phyloP scores from a whole-genome alignment of 2,329 filamentous ascomycete species.

The Diaporthe ampelina region DNA sequence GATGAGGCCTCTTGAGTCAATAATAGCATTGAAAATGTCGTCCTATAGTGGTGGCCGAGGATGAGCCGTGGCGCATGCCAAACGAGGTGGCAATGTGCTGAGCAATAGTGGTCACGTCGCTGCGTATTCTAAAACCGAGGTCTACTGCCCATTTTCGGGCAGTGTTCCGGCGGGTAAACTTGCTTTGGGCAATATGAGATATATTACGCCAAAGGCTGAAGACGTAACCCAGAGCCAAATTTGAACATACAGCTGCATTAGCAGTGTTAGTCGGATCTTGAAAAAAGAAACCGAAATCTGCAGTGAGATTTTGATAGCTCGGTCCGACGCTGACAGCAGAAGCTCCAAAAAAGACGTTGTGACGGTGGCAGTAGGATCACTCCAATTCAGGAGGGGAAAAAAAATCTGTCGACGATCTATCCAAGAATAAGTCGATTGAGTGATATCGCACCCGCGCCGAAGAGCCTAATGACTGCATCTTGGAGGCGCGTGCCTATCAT shows the following conservation, averaged over 20 bases:
- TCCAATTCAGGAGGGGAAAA: background rate
- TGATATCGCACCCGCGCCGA: background rate
- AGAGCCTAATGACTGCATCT: constrained; percentile 19
- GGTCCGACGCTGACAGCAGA: constrained; percentile 34
- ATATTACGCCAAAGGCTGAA: constrained; percentile 25
- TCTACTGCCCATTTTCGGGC: constrained; percentile 5
- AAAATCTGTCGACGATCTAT: constrained; percentile 6
- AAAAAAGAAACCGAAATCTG: constrained; percentile 21
- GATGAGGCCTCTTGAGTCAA: constrained; percentile 30
- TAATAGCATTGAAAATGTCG: constrained; percentile 24
- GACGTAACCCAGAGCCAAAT: constrained; percentile 17
- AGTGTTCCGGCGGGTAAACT: constrained; percentile 27
- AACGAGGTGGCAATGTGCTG: constrained; percentile 25
- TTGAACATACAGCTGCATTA: constrained; percentile 11
- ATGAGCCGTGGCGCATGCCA: constrained; percentile 29
- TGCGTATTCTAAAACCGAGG: constrained; percentile 4
- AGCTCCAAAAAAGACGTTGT: constrained; percentile 6
- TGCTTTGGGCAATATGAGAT: background rate
- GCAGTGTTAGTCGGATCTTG: constrained; percentile 7
- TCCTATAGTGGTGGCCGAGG: constrained; percentile 11
- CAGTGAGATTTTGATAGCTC: constrained; percentile 29
- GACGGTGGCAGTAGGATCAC: constrained; percentile 27
- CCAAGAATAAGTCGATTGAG: constrained; percentile 26
- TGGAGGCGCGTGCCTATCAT: constrained; percentile 14
- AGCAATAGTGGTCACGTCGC: background rate